A percentile compares a stretch with the other conserved stretches of the same genome.
phyloP scores from a whole-genome alignment of 345 rosid genomes.

The Populus tremula region DNA sequence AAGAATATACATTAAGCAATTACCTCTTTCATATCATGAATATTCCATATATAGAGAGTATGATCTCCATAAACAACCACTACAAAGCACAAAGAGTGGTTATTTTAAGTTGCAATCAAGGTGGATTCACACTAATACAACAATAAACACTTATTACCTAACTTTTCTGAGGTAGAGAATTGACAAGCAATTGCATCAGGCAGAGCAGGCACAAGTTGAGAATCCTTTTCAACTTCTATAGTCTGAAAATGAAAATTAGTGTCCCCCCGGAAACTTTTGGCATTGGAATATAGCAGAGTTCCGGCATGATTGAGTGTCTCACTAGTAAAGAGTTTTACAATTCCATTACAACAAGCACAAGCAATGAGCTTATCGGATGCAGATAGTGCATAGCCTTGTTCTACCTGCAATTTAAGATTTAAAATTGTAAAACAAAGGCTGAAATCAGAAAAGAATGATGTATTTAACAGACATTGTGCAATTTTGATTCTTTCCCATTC shows the following conservation, averaged over 20 bases:
- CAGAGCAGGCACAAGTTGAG: conserved; percentile 22
- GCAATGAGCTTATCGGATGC: conserved; percentile 63
- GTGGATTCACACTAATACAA: conserved; percentile 2
- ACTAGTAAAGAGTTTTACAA: conserved; percentile 46
- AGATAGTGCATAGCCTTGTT: conserved; percentile 66
- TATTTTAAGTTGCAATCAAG: conserved; percentile 1
- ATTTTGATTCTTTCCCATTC: background rate
- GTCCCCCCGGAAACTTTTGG: conserved; percentile 34
- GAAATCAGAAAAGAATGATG: background rate
- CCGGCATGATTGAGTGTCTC: conserved; percentile 46
- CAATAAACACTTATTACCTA: conserved; percentile 37
- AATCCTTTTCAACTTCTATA: conserved; percentile 24
- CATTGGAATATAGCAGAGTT: conserved; percentile 48
- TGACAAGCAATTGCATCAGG: conserved; percentile 88
- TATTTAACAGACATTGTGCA: conserved; percentile 3
- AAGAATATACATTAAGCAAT: conserved; percentile 9
- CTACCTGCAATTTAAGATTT: conserved; percentile 52
- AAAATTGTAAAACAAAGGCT: conserved; percentile 4
- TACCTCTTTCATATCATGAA: conserved; percentile 64
- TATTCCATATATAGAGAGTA: conserved; percentile 71
- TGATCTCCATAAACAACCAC: conserved; percentile 76
- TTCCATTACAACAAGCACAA: conserved; percentile 76
- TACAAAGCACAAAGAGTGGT: conserved; percentile 33
- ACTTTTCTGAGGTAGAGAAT: conserved; percentile 58
- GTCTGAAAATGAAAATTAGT: conserved; percentile 13